Base-by-base conservation (phyloP, 2,329 filamentous ascomycete species). In the Cercospora beticola region DNA sequence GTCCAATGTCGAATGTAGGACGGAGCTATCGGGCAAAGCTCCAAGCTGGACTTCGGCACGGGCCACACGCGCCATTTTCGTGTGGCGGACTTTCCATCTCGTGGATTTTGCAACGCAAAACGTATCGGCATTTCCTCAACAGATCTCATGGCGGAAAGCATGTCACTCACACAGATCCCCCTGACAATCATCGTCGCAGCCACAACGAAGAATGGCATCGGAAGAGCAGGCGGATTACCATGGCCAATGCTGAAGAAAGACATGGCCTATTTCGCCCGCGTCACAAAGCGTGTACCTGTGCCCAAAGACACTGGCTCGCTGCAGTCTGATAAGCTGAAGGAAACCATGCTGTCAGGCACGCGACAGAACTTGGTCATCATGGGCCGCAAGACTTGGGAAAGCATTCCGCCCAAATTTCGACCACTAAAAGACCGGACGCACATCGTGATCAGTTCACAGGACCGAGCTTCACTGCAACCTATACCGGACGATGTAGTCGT, bases 321-420 rank as follows among this genome's bases (percentile, higher is more conserved):
- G 14, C 75, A 74, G 33, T 73, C 73, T 7, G 72, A 76, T 62
- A 40, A 71, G 23, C 66, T 70, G 14, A 71, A 75, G 58, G 64
- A 72, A 7, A 63, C 61, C n/a, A 69, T 70, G 3, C 60, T 72
- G 30, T 68, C 71, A 28, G 73, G 67, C n/a, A 64, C 70, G 8
- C 66, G 72, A 16, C 72, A 68, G 14, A 85, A 85, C 79, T 91
- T 92, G 18, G 92, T 98, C 62, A 90, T 99, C 74, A 99, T 99
- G 95, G 95, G 95, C 69, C 91, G 95, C 77, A 97, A 96, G 81
- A 99, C 95, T 0, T 99, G 94, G 90, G 93, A 97, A 63, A 93
- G 89, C 72, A 94, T 99, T 69, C 94, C 95, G 2, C 77, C 84
- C 6, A 86, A 85, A 62, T 93, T 95, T 78, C 86, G 93, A 2